Evolutionary conservation across 192 early-diverging fungal species (phyloP).

Genomic region (Coemansia sp.): DNA sequence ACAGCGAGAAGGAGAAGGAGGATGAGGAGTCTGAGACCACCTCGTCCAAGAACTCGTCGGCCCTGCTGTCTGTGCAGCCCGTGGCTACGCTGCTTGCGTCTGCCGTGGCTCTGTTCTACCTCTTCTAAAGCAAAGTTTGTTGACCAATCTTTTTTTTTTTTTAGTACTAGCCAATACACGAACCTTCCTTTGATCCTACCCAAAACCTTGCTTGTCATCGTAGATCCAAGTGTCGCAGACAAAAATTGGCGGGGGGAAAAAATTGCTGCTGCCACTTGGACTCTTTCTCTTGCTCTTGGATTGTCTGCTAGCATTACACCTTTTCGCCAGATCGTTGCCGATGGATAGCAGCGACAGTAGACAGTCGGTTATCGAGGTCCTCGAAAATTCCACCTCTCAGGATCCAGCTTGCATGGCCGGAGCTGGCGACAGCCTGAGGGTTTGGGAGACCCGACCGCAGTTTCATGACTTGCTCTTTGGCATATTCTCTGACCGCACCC

Average conservation of each 20-base stretch:
- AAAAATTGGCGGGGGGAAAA: too few relatives aligned
- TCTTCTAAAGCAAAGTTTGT: constrained; percentile 10
- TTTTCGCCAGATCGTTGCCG: neutral
- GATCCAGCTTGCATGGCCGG: constrained; percentile 59
- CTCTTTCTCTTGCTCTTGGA: neutral
- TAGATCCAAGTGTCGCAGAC: too few relatives aligned
- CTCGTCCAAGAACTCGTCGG: neutral
- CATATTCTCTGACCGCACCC: constrained; percentile 67
- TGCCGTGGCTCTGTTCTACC: constrained; percentile 1
- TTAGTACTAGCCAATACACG: neutral
- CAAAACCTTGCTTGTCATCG: neutral
- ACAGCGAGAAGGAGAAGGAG: neutral
- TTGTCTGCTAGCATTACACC: neutral
- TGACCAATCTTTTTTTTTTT: neutral
- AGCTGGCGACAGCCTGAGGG: constrained; percentile 65
- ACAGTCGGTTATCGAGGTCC: constrained; percentile 42
- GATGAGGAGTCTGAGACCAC: neutral
- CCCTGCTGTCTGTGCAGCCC: neutral
- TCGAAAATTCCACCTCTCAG: constrained; percentile 69
- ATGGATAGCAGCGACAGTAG: constrained; percentile 3
- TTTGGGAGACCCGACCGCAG: constrained; percentile 69
- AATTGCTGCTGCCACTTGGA: too few relatives aligned
- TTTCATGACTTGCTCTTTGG: constrained; percentile 74
- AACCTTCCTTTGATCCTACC: neutral
- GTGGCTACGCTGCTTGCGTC: constrained; percentile 5